Percentiles rank a stretch among this genome's conserved stretches.
These are phyloP conservation scores for Rosa lucieae DNA, from an alignment of 306 rosid species.

Conservation along the genomic window DNA sequence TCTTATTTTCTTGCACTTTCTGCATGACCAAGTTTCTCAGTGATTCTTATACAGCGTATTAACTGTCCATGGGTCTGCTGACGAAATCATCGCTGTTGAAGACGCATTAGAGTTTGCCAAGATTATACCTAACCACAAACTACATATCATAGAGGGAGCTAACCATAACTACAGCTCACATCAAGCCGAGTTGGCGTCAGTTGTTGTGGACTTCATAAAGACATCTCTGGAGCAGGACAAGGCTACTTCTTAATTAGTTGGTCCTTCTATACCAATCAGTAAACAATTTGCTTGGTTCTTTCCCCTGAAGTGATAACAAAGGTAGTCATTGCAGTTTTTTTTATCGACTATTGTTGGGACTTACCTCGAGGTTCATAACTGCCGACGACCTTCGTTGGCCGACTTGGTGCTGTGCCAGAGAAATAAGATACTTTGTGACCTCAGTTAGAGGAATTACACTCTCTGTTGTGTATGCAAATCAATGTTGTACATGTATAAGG, in stretches of 20 bases:
- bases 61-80: constrained; percentile 69
- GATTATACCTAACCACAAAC: constrained; percentile 72
- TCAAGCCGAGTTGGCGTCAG: constrained; percentile 51
- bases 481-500: neutral
- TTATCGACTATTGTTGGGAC: neutral
- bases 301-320: neutral
- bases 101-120: constrained; percentile 70
- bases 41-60: constrained; percentile 48
- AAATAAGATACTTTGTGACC: neutral
- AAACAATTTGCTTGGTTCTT: neutral
- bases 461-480: neutral
- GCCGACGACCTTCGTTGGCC: neutral
- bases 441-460: neutral
- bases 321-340: neutral
- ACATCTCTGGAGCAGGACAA: constrained; percentile 40
- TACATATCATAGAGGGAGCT: constrained; percentile 64
- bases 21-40: constrained; percentile 2
- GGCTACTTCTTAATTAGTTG: constrained; percentile 25
- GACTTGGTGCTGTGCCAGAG: neutral
- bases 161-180: constrained; percentile 56
- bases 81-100: constrained; percentile 43
- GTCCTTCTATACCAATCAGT: constrained; percentile 17
- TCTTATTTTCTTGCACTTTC: neutral
- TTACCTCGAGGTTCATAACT: neutral
- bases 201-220: constrained; percentile 49